A percentile compares a stretch with the other conserved stretches of the same genome.
phyloP scores from a whole-genome alignment of 306 rosid species.

The Vicia faba region DNA sequence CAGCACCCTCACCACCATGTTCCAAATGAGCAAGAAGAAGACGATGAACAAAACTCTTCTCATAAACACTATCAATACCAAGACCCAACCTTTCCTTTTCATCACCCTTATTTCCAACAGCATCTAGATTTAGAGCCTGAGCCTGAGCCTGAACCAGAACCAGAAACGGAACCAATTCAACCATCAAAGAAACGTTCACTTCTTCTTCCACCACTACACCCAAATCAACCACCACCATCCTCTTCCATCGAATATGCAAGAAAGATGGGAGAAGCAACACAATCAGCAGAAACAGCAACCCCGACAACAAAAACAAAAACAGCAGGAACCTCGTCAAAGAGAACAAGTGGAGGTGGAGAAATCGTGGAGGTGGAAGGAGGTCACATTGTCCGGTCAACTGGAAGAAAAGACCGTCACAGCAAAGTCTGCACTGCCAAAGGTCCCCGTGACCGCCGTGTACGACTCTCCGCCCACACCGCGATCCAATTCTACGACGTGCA shows the following conservation, averaged over 20 bases:
- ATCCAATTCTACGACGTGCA: constrained; percentile 97
- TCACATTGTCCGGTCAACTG: constrained; percentile 84
- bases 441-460: constrained; percentile 87
- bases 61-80: constrained; percentile 17
- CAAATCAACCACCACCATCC: constrained; percentile 32
- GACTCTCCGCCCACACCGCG: constrained; percentile 89
- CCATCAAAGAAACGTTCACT: constrained; percentile 46
- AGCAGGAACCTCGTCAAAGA: constrained; percentile 43
- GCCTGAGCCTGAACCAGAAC: neutral
- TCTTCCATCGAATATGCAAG: constrained; percentile 65
- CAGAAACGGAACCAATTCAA: constrained; percentile 12
- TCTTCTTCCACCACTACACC: constrained; percentile 19
- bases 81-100: constrained; percentile 35
- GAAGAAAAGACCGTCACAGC: constrained; percentile 94
- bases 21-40: constrained; percentile 33
- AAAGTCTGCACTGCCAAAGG: constrained; percentile 96
- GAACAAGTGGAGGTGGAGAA: constrained; percentile 68
- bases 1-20: constrained; percentile 23
- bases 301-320: neutral
- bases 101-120: constrained; percentile 35
- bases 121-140: constrained; percentile 26
- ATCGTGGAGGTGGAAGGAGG: constrained; percentile 93
- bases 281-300: neutral
- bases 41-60: constrained; percentile 36
- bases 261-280: constrained; percentile 59